Evolutionary conservation across 768 basidiomycete genomes (phyloP), one percentile per base, ranked within the genome.

Genomic region (Plicaturopsis crispa): DNA sequence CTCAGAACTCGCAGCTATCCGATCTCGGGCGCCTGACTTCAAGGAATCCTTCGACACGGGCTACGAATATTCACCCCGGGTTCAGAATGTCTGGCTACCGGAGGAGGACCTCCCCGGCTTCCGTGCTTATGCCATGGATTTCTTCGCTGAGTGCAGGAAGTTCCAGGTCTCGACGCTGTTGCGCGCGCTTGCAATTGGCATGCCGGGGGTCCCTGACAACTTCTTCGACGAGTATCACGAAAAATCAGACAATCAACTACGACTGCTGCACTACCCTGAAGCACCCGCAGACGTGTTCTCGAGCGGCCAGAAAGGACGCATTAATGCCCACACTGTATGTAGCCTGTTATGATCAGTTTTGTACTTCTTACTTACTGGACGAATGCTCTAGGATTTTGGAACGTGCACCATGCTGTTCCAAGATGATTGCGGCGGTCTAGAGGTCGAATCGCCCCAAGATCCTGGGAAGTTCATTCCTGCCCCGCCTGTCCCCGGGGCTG

Each of bases 381-480:
- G 7, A 3, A n/a, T n/a, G 20, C 24, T 11, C 33, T 44, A 52
- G 28, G 70, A 72, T 47, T 71, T 63, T 36, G 57, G 61, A 4
- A 64, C 55, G 3, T 55, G 66, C n/a, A 72, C 69, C 1, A 45
- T 69, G 20, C 53, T 72, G 12, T 59, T 69, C 44, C 69, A 71
- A 42, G n/a, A 71, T 47, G 53, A 57, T n/a, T 56, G 54, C 5
- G 67, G 69, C 14, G 70, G 70, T 0, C 55, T 72, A 10, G 66
- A 72, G 42, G 60, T 72, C 5, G 65, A 68, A 44, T 55, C 56
- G 40, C 67, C 67, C 0, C 48, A 51, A 28, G 38, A 55, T 17
- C 59, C 63, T 3, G 69, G 66, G 1, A 21, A 53, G 40, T 56
- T 59, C 47, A 35, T 39, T 18, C 36, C 46, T 24, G 63, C 53